A percentile compares a stretch with the other conserved stretches of the same genome.
Evolutionary conservation across 306 rosid species (phyloP).

Genomic region (Inga laurina): DNA sequence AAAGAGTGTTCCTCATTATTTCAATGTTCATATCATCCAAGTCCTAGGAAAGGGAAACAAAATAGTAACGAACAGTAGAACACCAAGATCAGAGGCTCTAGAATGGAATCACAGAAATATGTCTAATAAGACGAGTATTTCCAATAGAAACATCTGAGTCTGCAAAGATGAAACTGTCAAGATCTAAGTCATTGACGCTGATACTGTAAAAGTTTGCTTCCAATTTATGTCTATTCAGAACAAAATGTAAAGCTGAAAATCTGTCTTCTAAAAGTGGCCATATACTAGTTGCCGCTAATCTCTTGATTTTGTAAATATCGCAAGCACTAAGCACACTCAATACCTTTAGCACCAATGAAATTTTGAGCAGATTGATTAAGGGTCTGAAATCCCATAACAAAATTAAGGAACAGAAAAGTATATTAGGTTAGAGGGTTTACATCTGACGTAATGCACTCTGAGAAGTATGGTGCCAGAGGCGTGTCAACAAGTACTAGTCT

Average conservation of each 20-base stretch:
- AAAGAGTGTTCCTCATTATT: constrained; percentile 97
- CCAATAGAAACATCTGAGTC: not conserved
- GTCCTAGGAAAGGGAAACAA: constrained; percentile 53
- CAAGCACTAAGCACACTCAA: not conserved
- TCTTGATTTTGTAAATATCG: not conserved
- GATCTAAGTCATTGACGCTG: not conserved
- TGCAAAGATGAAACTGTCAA: not conserved
- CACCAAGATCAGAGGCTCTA: not conserved
- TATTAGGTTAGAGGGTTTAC: constrained; percentile 37
- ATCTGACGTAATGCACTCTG: constrained; percentile 99
- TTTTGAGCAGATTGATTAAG: not conserved
- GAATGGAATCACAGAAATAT: constrained; percentile 13
- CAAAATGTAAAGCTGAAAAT: not conserved
- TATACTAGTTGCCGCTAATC: not conserved
- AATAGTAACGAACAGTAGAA: constrained; percentile 22
- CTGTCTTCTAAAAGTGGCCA: not conserved
- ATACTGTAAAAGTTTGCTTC: constrained; percentile 7
- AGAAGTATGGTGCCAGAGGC: constrained; percentile 97
- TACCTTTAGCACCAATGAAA: not conserved
- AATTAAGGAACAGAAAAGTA: not conserved
- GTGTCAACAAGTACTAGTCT: constrained; percentile 97
- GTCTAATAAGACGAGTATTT: constrained; percentile 13
- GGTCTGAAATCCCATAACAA: not conserved
- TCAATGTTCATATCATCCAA: constrained; percentile 99
- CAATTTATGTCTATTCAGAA: not conserved